Evolutionary conservation across 2,329 filamentous ascomycete genomes (phyloP).

Genomic region (Dactylellina leptospora): DNA sequence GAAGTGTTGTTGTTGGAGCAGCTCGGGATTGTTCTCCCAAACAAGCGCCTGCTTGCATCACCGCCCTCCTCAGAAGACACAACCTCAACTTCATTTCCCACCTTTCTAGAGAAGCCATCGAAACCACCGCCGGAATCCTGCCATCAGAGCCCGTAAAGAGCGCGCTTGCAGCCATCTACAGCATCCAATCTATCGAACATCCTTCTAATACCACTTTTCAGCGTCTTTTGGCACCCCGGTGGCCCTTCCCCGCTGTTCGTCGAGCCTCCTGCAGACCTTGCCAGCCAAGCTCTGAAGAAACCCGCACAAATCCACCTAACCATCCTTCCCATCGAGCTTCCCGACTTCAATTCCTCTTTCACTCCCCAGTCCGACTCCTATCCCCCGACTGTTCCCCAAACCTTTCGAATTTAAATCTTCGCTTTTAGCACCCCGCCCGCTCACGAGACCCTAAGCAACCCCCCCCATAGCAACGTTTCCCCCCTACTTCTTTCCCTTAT

Average conservation of each 20-base stretch:
- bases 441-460: conserved; percentile 53
- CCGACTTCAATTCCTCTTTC: conserved; percentile 23
- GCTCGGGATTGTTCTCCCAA: conserved; percentile 44
- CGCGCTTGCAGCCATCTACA: conserved; percentile 6
- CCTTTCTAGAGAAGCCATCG: conserved; percentile 3
- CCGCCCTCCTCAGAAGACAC: conserved; percentile 36
- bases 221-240: conserved; percentile 7
- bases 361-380: conserved; percentile 4
- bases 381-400: conserved; percentile 13
- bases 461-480: conserved; percentile 3
- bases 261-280: conserved; percentile 12
- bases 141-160: conserved; percentile 13
- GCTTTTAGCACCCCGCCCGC: conserved; percentile 31
- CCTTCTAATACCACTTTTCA: conserved; percentile 5
- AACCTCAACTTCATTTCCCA: conserved; percentile 30
- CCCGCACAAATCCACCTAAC: conserved; percentile 28
- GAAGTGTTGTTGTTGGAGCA: conserved; percentile 43
- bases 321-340: conserved; percentile 22
- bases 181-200: conserved; percentile 27
- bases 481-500: conserved; percentile 39
- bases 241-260: conserved; percentile 45
- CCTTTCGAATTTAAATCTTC: not conserved
- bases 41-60: conserved; percentile 53
- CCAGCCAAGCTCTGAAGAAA: conserved; percentile 29
- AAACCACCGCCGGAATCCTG: conserved; percentile 11